These are phyloP conservation scores for Mucor velutinosus DNA, from an alignment of 371 early-diverging fungal genomes.

Conservation along the genomic window DNA sequence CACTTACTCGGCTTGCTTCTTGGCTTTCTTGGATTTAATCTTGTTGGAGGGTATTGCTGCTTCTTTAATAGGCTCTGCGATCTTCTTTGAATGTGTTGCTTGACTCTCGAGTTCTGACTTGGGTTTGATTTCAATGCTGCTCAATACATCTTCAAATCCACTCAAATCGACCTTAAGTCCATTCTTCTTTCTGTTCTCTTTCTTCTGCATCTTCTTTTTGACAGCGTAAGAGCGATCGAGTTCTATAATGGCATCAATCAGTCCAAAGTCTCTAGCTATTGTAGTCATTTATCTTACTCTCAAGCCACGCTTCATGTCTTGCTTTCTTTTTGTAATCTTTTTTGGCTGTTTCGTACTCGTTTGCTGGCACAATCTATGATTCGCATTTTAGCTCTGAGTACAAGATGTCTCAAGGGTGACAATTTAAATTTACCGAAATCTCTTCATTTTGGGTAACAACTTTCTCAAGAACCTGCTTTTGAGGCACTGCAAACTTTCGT, in stretches of 20 bases:
- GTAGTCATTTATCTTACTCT: conserved; percentile 40
- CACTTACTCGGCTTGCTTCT: conserved; percentile 57
- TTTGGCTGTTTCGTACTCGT: conserved; percentile 27
- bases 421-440: conserved; percentile 11
- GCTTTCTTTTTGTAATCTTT: conserved; percentile 56
- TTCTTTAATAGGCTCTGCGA: conserved; percentile 8
- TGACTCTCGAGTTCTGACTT: conserved; percentile 23
- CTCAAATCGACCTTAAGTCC: conserved; percentile 34
- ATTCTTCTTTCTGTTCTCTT: conserved; percentile 35
- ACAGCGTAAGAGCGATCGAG: conserved; percentile 55
- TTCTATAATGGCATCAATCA: conserved; percentile 28
- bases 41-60: conserved; percentile 31
- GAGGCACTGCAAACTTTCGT: conserved; percentile 29
- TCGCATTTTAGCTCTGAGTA: not conserved
- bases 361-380: conserved; percentile 11
- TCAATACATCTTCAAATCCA: conserved; percentile 49
- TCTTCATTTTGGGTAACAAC: conserved; percentile 15
- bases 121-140: conserved; percentile 32
- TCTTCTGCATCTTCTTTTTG: conserved; percentile 51
- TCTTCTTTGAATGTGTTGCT: conserved; percentile 19
- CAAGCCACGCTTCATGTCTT: conserved; percentile 62
- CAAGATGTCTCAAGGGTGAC: not conserved
- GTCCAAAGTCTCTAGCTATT: not conserved
- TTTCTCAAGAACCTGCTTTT: conserved; percentile 29
- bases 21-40: conserved; percentile 52